A percentile compares a stretch with the other conserved stretches of the same genome.
phyloP scores from a whole-genome alignment of 2,329 filamentous ascomycete species.

The Talaromyces pinophilus region DNA sequence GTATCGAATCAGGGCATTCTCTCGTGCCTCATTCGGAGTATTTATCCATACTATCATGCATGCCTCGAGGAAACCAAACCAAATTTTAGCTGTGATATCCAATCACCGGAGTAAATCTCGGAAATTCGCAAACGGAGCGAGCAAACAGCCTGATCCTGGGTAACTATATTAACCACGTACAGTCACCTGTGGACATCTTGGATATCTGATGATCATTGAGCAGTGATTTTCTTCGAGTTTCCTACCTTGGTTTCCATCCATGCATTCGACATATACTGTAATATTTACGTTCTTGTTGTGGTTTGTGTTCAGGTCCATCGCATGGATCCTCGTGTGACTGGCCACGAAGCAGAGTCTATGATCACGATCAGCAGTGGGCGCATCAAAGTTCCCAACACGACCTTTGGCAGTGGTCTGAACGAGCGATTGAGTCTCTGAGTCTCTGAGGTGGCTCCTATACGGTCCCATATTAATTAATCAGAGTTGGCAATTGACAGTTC shows the following conservation, averaged over 20 bases:
- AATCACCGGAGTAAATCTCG: neutral
- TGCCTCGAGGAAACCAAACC: neutral
- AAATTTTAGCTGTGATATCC: neutral
- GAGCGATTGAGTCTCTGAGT: neutral
- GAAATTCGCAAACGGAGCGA: neutral
- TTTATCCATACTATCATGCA: neutral
- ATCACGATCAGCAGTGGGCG: neutral
- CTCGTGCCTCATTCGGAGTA: neutral
- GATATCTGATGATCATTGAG: neutral
- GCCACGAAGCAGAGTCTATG: neutral
- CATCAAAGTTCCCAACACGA: neutral
- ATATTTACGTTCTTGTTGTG: neutral
- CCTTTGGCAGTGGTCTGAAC: neutral
- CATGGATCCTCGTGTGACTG: neutral
- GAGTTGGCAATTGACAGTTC: constrained; percentile 5
- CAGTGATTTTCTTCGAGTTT: neutral
- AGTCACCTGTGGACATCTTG: neutral
- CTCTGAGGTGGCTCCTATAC: neutral
- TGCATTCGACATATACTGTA: neutral
- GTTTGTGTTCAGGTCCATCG: neutral
- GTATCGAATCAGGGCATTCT: neutral
- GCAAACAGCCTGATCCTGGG: neutral
- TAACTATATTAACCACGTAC: constrained; percentile 1
- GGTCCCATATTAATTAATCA: constrained; percentile 8
- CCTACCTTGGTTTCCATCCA: neutral